Evolutionary conservation across 495 filamentous ascomycete genomes (phyloP).

Genomic region (Thermochaetoides thermophila): DNA sequence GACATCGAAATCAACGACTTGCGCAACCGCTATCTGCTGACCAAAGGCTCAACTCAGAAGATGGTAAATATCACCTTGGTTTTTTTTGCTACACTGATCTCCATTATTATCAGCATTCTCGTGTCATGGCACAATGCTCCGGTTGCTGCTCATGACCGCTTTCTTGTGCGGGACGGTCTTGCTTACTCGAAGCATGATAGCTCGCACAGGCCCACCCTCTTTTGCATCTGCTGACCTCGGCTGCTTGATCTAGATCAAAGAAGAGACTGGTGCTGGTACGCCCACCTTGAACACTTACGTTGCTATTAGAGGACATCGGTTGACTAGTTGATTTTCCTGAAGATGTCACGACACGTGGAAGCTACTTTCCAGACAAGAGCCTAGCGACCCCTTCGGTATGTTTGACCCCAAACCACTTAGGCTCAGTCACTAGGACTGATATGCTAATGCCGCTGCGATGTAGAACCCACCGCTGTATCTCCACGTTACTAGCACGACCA

Average conservation of each 20-base stretch:
- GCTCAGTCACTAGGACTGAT: no score
- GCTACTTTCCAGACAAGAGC: constrained; percentile 91
- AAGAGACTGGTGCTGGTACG: constrained; percentile 99
- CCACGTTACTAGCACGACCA: constrained; percentile 84
- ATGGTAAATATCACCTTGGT: constrained; percentile 83
- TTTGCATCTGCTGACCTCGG: constrained; percentile 95
- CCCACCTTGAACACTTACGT: constrained; percentile 34
- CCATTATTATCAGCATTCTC: constrained; percentile 40
- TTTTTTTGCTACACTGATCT: constrained; percentile 53
- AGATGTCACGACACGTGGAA: constrained; percentile 98
- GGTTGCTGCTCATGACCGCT: constrained; percentile 19
- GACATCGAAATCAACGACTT: constrained; percentile 98
- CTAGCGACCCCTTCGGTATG: constrained; percentile 82
- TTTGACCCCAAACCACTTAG: no score
- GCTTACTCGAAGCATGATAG: constrained; percentile 76
- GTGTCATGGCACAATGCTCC: constrained; percentile 23
- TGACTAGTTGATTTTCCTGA: constrained; percentile 43
- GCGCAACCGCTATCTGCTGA: constrained; percentile 92
- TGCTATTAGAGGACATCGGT: constrained; percentile 39
- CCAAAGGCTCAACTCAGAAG: constrained; percentile 95
- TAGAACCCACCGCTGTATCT: constrained; percentile 91
- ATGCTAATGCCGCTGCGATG: no score
- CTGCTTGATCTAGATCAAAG: constrained; percentile 98
- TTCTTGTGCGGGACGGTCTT: constrained; percentile 49
- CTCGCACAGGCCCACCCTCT: constrained; percentile 54